These are phyloP conservation scores for Globisporangium carolinianum DNA, from an alignment of 352 stramenopile species.

Conservation along the genomic window DNA sequence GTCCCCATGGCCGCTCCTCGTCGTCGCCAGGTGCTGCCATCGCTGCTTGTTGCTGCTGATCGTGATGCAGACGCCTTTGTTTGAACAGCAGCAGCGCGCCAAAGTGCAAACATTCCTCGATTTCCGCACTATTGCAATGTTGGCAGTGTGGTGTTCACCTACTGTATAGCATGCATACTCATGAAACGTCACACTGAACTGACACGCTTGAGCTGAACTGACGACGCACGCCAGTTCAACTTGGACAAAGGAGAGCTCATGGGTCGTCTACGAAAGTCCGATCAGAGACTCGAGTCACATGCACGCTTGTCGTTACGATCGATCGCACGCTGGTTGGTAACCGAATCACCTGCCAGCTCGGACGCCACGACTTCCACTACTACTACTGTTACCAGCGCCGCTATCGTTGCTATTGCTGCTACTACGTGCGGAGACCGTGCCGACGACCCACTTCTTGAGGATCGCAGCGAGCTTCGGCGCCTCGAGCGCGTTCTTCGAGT, in stretches of 20 bases:
- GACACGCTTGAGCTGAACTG: not conserved
- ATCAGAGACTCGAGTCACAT: no score
- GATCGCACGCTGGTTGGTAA: no score
- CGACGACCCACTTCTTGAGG: conserved; percentile 33
- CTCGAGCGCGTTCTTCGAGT: conserved; percentile 52
- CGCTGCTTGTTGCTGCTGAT: not conserved
- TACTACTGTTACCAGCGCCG: not conserved
- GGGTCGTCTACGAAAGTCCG: no score
- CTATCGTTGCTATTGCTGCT: no score
- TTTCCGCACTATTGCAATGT: not conserved
- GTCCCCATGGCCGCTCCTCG: conserved; percentile 32
- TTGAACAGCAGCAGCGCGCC: not conserved
- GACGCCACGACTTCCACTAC: not conserved
- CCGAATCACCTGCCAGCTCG: no score
- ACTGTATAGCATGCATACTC: no score
- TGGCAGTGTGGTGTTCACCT: not conserved
- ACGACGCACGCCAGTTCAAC: no score
- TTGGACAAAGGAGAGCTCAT: no score
- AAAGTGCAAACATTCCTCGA: not conserved
- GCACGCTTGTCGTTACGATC: no score
- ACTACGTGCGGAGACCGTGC: not conserved
- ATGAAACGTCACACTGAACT: not conserved
- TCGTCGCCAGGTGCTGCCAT: not conserved
- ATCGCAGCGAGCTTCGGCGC: conserved; percentile 33
- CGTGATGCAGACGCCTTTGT: not conserved